Percentiles rank a stretch among this genome's conserved stretches.
These are phyloP conservation scores for Ottelia alismoides DNA, from an alignment of 106 monocot species.

Conservation along the genomic window DNA sequence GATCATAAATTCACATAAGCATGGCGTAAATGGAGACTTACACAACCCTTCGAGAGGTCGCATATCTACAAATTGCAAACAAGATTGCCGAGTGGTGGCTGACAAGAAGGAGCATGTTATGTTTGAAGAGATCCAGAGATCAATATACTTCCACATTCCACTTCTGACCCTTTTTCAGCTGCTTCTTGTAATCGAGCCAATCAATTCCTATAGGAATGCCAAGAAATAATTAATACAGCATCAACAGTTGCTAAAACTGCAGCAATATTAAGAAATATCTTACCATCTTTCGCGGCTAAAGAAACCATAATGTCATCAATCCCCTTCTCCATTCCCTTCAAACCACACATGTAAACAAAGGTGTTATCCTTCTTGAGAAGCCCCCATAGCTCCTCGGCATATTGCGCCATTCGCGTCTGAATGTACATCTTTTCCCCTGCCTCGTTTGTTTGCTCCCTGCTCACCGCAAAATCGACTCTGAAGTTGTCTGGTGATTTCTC, in stretches of 20 bases:
- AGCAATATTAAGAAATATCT: background rate
- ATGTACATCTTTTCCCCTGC: constrained; percentile 99
- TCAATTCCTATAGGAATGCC: constrained; percentile 58
- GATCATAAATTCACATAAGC: too few species aligned
- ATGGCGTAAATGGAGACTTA: too few species aligned
- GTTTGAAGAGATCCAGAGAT: constrained; percentile 5
- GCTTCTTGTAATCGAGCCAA: constrained; percentile 68
- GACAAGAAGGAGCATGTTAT: too few species aligned
- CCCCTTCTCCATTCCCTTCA: constrained; percentile 99
- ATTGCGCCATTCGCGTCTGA: constrained; percentile 96
- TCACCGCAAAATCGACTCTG: constrained; percentile 86
- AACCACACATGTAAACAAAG: constrained; percentile 85
- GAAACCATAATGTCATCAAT: constrained; percentile 90
- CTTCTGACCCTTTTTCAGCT: constrained; percentile 75
- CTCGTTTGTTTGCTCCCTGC: constrained; percentile 88
- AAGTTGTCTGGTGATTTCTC: constrained; percentile 76
- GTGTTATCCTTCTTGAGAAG: constrained; percentile 96
- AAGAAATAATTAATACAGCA: too few species aligned
- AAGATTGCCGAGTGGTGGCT: too few species aligned
- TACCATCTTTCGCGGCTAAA: constrained; percentile 80
- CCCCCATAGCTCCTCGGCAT: constrained; percentile 81
- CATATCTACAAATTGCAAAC: too few species aligned
- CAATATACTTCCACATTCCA: constrained; percentile 98
- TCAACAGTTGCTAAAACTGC: too few species aligned
- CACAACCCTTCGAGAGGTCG: too few species aligned